Percentiles rank a stretch among this genome's conserved stretches.
phyloP scores from a whole-genome alignment of 345 rosid species.

The Cochlearia excelsa region DNA sequence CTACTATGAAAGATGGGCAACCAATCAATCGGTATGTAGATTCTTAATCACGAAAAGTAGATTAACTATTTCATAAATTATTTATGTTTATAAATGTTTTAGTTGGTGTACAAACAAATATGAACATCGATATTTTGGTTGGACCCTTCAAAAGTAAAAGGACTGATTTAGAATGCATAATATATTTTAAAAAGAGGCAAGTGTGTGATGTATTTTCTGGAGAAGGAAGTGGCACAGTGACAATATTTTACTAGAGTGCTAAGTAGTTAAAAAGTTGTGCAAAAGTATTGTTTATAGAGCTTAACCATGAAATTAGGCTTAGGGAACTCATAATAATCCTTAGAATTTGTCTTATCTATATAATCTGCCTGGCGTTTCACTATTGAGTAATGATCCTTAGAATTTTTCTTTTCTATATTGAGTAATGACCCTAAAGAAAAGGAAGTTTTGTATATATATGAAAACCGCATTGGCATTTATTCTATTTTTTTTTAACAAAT shows the following conservation, averaged over 20 bases:
- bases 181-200: conserved; percentile 12
- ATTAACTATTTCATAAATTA: neutral
- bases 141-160: conserved; percentile 1
- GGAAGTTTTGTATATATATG: neutral
- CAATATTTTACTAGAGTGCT: conserved; percentile 1
- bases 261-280: neutral
- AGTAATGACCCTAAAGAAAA: neutral
- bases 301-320: neutral
- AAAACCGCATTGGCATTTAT: neutral
- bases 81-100: neutral
- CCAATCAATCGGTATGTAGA: conserved; percentile 70
- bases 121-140: conserved; percentile 4
- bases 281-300: neutral
- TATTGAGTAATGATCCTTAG: neutral
- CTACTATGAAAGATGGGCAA: conserved; percentile 89
- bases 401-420: neutral
- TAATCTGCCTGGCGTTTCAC: neutral
- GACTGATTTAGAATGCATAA: conserved; percentile 4
- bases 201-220: conserved; percentile 1
- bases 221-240: neutral
- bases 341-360: conserved; percentile 15
- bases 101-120: conserved; percentile 2
- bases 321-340: neutral
- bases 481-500: conserved; percentile 5
- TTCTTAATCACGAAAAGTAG: neutral